These are phyloP conservation scores for Royoungia palumana DNA, from an alignment of 768 basidiomycete genomes.

Conservation along the genomic window DNA sequence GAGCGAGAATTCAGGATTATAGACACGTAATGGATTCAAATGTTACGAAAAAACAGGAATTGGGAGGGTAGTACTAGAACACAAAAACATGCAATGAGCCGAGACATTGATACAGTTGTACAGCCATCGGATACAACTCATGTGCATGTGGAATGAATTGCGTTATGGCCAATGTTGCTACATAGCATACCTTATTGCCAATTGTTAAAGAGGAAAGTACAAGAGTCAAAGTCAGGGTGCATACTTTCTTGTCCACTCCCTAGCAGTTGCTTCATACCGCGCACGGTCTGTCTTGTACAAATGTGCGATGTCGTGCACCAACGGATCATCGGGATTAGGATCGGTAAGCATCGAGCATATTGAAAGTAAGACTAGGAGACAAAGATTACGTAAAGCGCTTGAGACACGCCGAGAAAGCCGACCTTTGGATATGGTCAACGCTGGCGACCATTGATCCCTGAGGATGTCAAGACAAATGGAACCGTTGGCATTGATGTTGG, in stretches of 20 bases:
- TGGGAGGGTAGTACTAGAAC: slow-evolving; percentile 32
- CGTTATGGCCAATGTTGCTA: slow-evolving; percentile 33
- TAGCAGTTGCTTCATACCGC: slow-evolving; percentile 95
- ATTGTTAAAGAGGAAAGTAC: background rate
- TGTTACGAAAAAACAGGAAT: slow-evolving; percentile 16
- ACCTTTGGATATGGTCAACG: slow-evolving; percentile 99
- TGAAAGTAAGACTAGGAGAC: slow-evolving; percentile 75
- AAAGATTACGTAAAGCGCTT: slow-evolving; percentile 1
- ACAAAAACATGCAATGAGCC: slow-evolving; percentile 30
- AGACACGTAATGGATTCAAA: slow-evolving; percentile 18
- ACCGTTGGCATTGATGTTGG: slow-evolving; percentile 99
- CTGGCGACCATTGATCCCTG: slow-evolving; percentile 98
- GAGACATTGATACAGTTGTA: slow-evolving; percentile 34
- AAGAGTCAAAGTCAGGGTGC: slow-evolving; percentile 25
- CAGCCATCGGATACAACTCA: slow-evolving; percentile 32
- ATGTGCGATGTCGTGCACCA: slow-evolving; percentile 98
- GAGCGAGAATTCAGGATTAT: slow-evolving; percentile 3
- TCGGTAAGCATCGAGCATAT: slow-evolving; percentile 99
- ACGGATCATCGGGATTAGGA: slow-evolving; percentile 97
- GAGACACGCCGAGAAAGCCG: slow-evolving; percentile 16
- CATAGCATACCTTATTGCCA: slow-evolving; percentile 46
- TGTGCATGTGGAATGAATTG: slow-evolving; percentile 21
- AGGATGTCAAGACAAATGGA: slow-evolving; percentile 98
- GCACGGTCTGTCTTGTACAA: slow-evolving; percentile 98
- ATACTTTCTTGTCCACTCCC: slow-evolving; percentile 99